Base-by-base conservation (phyloP, 495 filamentous ascomycete genomes). In the Penicillium waksmanii region DNA sequence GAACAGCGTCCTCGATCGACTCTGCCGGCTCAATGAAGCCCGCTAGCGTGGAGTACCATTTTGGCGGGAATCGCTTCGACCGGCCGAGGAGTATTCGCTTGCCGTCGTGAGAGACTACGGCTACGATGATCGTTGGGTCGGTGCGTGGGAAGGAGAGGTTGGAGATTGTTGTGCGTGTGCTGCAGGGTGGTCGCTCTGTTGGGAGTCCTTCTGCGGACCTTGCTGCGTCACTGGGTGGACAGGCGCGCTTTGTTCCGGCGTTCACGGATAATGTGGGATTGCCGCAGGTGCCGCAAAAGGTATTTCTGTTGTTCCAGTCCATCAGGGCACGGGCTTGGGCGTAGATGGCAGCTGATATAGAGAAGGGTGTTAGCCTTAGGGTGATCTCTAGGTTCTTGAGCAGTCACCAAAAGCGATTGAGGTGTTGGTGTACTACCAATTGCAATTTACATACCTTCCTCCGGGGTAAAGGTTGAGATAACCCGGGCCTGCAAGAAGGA, bases 11-110 rank as follows among this genome's bases (percentile, higher is more conserved):
- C 69, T 98, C 96, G 56, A 98, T 88, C 10, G 85, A 90, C 80
- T 98, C 95, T 1, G 89, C 96, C 7, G 95, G 95, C 73, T 98
- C 95, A 57, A 93, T 87, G 74, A 98, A 98, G 0, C 95, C 96
- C 0, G 95, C 95, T 3, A 98, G 85, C 2, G 93, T 96, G 54
- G 81, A 87, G 78, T 92, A 98, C 90, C 90, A 97, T 63, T 86
- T 76, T 3, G 84, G 80, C 1, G 95, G 95, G 84, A 88, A 98
- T 25, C 90, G 82, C 67, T 89, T 89, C 64, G 89, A 85, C 3
- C 95, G 88, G 33, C 95, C 95, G 0, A 98, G 89, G 3, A 98
- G 84, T 15, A 97, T 67, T 27, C 87, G 84, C 64, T 86, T 83
- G 35, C 84, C 86, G 65, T 94, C 89, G 42, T 83, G 74, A 43